Evolutionary conservation across 2,329 filamentous ascomycete species (phyloP).

Genomic region (Rhexocercosporidium sp.): DNA sequence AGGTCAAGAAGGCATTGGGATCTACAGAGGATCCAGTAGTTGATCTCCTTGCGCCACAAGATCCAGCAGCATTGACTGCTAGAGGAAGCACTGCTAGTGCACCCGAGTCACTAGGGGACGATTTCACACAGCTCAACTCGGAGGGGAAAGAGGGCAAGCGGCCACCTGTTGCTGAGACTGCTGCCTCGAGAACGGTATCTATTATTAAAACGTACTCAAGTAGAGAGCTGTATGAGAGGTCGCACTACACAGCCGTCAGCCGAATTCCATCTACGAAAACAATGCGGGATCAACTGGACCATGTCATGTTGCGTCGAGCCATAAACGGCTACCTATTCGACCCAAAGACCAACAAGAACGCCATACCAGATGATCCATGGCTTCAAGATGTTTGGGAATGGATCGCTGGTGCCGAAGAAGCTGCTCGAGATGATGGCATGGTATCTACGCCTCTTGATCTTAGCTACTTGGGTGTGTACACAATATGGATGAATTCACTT

Average conservation of each 20-base stretch:
- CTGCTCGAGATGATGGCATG: slow-evolving; percentile 73
- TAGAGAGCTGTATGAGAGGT: slow-evolving; percentile 59
- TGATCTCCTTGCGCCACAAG: slow-evolving; percentile 26
- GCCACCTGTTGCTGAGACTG: neutral
- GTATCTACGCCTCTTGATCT: slow-evolving; percentile 70
- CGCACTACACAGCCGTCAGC: slow-evolving; percentile 49
- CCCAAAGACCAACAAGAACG: slow-evolving; percentile 65
- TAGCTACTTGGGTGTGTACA: slow-evolving; percentile 75
- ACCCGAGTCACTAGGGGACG: slow-evolving; percentile 19
- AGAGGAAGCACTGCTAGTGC: neutral
- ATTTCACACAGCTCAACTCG: slow-evolving; percentile 24
- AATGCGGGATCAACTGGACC: slow-evolving; percentile 44
- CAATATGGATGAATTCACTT: slow-evolving; percentile 73
- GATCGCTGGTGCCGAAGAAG: slow-evolving; percentile 68
- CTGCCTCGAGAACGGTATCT: neutral
- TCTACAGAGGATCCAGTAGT: slow-evolving; percentile 31
- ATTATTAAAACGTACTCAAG: slow-evolving; percentile 47
- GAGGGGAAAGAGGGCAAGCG: slow-evolving; percentile 12
- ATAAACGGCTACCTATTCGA: slow-evolving; percentile 69
- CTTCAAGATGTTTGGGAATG: slow-evolving; percentile 82
- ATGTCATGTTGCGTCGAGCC: slow-evolving; percentile 63
- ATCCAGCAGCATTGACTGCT: neutral
- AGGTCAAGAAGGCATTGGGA: slow-evolving; percentile 34
- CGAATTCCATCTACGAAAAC: slow-evolving; percentile 22
- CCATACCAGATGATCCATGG: slow-evolving; percentile 76